Conservation (phyloP, 1,139 yeast species). For the Blastobotrys persicus region DNA sequence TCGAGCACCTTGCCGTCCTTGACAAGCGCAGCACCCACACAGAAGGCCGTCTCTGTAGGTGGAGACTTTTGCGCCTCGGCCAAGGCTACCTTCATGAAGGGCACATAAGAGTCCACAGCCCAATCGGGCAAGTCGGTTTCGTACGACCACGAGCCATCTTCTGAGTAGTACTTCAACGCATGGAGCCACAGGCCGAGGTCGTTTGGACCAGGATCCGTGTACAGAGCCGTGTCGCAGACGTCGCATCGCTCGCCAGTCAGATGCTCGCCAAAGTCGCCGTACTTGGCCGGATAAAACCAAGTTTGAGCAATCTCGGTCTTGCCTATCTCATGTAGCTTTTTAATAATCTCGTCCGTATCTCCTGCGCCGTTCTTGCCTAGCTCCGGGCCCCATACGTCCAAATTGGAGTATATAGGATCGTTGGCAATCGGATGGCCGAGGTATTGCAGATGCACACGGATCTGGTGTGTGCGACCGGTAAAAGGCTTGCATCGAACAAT, state of each 20-base stretch:
- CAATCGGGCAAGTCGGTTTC: conserved; percentile 81
- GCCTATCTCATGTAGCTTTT: conserved; percentile 60
- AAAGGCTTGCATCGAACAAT: conserved; percentile 79
- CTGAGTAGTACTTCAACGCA: conserved; percentile 69
- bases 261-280: conserved; percentile 51
- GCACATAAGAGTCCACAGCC: conserved; percentile 64
- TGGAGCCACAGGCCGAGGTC: conserved; percentile 89
- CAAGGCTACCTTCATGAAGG: conserved; percentile 62
- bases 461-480: conserved; percentile 95
- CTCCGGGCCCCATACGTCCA: conserved; percentile 65
- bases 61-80: conserved; percentile 78
- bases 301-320: conserved; percentile 64
- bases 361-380: conserved; percentile 56
- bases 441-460: conserved; percentile 85
- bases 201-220: conserved; percentile 83
- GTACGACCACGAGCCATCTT: conserved; percentile 65
- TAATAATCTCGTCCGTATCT: conserved; percentile 47
- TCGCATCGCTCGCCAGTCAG: conserved; percentile 58
- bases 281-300: conserved; percentile 47
- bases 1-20: conserved; percentile 61
- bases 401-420: conserved; percentile 81
- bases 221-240: conserved; percentile 67
- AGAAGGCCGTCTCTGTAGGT: conserved; percentile 81
- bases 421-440: conserved; percentile 90
- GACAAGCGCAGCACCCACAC: conserved; percentile 90